phyloP scores from a whole-genome alignment of 2,329 filamentous ascomycete species.

The Pestalotiopsis fici region DNA sequence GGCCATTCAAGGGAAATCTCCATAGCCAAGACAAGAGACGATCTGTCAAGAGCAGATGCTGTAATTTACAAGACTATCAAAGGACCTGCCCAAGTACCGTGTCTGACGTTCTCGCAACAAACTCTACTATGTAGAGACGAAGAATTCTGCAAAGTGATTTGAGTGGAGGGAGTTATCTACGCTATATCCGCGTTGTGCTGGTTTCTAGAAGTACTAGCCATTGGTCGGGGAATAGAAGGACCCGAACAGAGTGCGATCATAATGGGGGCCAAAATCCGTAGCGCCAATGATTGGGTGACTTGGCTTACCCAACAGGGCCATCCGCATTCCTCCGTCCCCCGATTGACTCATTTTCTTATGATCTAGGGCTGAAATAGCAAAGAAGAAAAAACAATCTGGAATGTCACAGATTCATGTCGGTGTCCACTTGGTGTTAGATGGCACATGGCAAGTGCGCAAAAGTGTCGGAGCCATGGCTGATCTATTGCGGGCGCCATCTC shows the following conservation, averaged over 20 bases:
- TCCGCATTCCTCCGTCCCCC: background rate
- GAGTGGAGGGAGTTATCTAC: background rate
- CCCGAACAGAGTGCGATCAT: background rate
- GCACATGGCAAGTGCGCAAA: background rate
- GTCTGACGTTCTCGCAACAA: too few species aligned
- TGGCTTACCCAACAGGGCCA: background rate
- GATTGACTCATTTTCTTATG: background rate
- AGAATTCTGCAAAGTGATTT: background rate
- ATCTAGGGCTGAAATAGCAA: too few species aligned
- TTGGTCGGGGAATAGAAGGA: background rate
- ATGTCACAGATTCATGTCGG: too few species aligned
- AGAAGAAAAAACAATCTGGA: too few species aligned
- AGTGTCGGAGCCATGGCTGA: background rate
- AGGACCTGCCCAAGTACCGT: too few species aligned
- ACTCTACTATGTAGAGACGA: too few species aligned
- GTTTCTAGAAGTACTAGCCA: background rate
- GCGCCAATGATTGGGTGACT: background rate
- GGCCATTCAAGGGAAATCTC: background rate
- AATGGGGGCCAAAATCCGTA: background rate
- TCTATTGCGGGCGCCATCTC: background rate
- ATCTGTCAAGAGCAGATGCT: background rate
- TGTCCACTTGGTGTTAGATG: too few species aligned
- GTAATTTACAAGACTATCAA: background rate
- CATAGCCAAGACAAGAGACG: background rate
- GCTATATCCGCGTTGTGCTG: background rate